Evolutionary conservation across 2,329 filamentous ascomycete genomes (phyloP), one percentile per base, ranked within the genome.

Genomic region (Furcasterigmium furcatum): DNA sequence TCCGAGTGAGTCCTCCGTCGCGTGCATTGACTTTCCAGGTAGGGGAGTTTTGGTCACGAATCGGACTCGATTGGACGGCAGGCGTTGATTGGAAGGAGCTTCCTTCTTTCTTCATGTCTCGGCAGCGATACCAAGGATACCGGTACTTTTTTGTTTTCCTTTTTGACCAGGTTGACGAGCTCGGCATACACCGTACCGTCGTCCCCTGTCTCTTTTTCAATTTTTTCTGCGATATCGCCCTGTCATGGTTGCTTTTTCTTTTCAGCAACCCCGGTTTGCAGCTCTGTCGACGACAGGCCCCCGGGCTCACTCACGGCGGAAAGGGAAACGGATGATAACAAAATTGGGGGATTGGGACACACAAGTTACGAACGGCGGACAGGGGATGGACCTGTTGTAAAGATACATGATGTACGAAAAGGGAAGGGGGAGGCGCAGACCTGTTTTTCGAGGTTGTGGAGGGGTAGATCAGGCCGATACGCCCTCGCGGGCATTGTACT

Each of bases 401-500:
- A 40, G 39, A 40, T 36, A 19, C 34, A 42, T 13, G 32, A 38
- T 41, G 29, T 24, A 27, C 19, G 29, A 35, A 27, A 20, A 24
- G 19, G 19, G 20, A n/a, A 12, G 29, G 36, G 24, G 19, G 41
- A 9, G 13, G 32, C 25, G 38, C 12, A 16, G n/a, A n/a, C n/a
- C n/a, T n/a, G 46, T 50, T 43, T 48, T 48, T 32, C 43, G 46
- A 47, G 27, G 39, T 12, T 21, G 24, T 35, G 38, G 43, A 36
- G 44, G 41, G 32, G 49, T 51, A 50, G 51, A 53, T 48, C 46
- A 53, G 48, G 50, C 43, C 44, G 43, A 46, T 38, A 46, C 46
- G 52, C 53, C 53, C 53, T 55, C 53, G 51, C 53, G 53, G 50
- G 53, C 53, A 12, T 18, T 45, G 43, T 48, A 29, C 34, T 46